These are phyloP conservation scores for Anastatica hierochuntica DNA, from an alignment of 345 rosid genomes.

Conservation along the genomic window DNA sequence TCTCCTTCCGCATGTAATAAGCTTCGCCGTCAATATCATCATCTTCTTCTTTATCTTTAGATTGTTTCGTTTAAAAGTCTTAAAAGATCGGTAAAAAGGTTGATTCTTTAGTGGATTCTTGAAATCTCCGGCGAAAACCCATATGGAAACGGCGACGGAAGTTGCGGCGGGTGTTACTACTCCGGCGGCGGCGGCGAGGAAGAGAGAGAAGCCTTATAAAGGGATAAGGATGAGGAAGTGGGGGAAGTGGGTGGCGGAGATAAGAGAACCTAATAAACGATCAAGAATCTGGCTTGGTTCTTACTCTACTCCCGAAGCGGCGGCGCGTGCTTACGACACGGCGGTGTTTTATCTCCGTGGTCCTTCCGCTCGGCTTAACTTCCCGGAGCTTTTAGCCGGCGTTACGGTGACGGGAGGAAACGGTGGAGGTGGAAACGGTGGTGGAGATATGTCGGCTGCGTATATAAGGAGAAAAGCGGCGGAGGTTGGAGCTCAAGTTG, in stretches of 20 bases:
- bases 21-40: conserved; percentile 26
- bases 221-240: conserved; percentile 99
- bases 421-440: conserved; percentile 12
- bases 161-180: conserved; percentile 15
- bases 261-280: conserved; percentile 89
- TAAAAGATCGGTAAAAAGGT: not conserved
- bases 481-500: conserved; percentile 90
- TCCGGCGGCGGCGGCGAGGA: conserved; percentile 24
- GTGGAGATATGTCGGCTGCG: conserved; percentile 82
- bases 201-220: conserved; percentile 56
- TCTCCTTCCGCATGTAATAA: conserved; percentile 25
- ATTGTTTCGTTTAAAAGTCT: not conserved
- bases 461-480: conserved; percentile 80
- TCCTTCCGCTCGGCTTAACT: conserved; percentile 86
- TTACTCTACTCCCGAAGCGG: conserved; percentile 88
- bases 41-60: not conserved
- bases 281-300: conserved; percentile 99
- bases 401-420: conserved; percentile 33
- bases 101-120: not conserved
- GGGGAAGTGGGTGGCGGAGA: conserved; percentile 99
- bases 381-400: conserved; percentile 64
- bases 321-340: conserved; percentile 96
- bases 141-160: conserved; percentile 34
- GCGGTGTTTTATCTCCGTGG: conserved; percentile 86
- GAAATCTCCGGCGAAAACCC: conserved; percentile 5